phyloP scores from a whole-genome alignment of 2,329 filamentous ascomycete genomes.

The Claviceps quebecensis region DNA sequence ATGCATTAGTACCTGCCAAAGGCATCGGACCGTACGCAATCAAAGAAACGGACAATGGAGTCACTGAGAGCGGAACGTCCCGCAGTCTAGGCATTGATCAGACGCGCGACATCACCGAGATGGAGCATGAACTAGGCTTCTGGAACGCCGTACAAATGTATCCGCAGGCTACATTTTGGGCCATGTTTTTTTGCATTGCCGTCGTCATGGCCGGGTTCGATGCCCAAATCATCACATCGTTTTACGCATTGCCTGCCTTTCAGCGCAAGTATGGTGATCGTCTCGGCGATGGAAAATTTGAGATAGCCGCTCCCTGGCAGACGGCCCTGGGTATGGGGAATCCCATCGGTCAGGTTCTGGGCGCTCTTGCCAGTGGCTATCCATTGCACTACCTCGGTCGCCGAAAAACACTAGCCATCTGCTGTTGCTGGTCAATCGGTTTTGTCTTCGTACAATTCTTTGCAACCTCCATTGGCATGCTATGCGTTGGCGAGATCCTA shows the following conservation, averaged over 20 bases:
- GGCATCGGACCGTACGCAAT: neutral
- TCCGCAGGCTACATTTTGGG: constrained; percentile 16
- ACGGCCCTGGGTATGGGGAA: constrained; percentile 30
- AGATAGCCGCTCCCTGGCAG: constrained; percentile 35
- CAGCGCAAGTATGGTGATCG: constrained; percentile 18
- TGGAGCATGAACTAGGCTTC: constrained; percentile 14
- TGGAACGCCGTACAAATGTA: constrained; percentile 25
- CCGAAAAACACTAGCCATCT: constrained; percentile 29
- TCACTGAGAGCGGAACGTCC: neutral
- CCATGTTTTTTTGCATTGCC: constrained; percentile 16
- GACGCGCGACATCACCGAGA: constrained; percentile 12
- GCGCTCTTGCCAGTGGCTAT: constrained; percentile 19
- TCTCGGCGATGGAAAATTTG: constrained; percentile 17
- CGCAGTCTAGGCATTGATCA: constrained; percentile 9
- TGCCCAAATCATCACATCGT: constrained; percentile 23
- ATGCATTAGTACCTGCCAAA: neutral
- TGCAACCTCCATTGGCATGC: constrained; percentile 36
- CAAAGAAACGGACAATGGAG: neutral
- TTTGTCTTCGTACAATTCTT: constrained; percentile 53
- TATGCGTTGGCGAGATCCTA: constrained; percentile 48
- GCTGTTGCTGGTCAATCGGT: constrained; percentile 30
- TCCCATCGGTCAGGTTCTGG: constrained; percentile 32
- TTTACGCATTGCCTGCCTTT: constrained; percentile 22
- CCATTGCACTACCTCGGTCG: constrained; percentile 27
- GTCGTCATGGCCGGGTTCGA: constrained; percentile 21